Evolutionary conservation across 345 rosid species (phyloP), one percentile per base, ranked within the genome.

Genomic region (Eucalyptus erythrocorys): DNA sequence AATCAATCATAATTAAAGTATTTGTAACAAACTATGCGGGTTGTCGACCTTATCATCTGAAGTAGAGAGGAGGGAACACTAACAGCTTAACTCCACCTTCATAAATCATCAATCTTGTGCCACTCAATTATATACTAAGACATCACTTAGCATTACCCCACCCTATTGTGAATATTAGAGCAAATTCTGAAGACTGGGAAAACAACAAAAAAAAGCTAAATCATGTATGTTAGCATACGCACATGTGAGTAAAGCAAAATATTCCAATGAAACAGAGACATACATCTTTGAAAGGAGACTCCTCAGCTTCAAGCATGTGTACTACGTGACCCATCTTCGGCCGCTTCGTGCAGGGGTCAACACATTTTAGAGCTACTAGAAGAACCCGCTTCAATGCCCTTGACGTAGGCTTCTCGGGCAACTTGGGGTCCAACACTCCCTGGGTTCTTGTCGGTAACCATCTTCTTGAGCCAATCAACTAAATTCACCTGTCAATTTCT

Each of bases 281-380:
- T 91, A 96, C 99, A 87, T 97, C 97, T 90, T 92, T 95, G 92
- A 88, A 95, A 37, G 94, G 95, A 11, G 92, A 88, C 82, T 96
- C 99, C 90, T 96, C 97, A 85, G 97, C 96, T 94, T 97, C 99
- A 76, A 97, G 96, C 99, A 97, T 96, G 90, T 97, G 98, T 37
- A 97, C 92, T 15, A 97, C 88, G 90, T 97, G 98, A 15, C 99
- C 97, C 98, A 97, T 90, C 82, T 90, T 90, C 2, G 91, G 91
- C 21, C 91, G 88, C 87, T 90, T 90, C 86, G 91, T 9, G 98
- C 96, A 89, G 94, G 97, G 95, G 89, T 97, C 99, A 37, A 97
- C 98, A 81, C 99, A 97, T 12, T 97, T 95, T 89, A 97, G 90
- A 88, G 99, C 98, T 22, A 96, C 97, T n/a, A 97, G 96, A 91